Evolutionary conservation across 2,329 filamentous ascomycete genomes (phyloP), one percentile per base, ranked within the genome.

Genomic region (Verticillium zaregamsianum): DNA sequence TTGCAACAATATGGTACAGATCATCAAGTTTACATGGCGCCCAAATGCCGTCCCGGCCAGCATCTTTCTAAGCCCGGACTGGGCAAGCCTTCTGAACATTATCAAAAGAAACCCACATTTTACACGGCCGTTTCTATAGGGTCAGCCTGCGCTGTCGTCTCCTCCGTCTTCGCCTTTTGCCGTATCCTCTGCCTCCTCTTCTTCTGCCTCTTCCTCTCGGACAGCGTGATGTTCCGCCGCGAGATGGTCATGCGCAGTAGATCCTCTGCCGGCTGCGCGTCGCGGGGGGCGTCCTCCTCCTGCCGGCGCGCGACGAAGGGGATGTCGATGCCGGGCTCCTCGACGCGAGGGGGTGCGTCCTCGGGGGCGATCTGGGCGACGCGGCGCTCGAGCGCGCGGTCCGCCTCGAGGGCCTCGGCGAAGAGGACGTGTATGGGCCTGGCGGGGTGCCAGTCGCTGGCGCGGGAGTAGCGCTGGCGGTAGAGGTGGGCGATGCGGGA

Each of bases 351-450:
- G n/a, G 40, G 40, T 3, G 7, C 40, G 20, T 23, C n/a, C 9
- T 49, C 40, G 40, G 20, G n/a, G 8, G 23, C 37, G 33, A 35
- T 35, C 33, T 33, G 5, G 9, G 25, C 40, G 23, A 5, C 23
- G 35, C 23, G 33, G 7, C 9, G 15, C 23, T 59, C 35, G 25
- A 66, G 61, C 5, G 20, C 25, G 8, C 32, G 57, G 57, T 66
- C 64, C 11, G 52, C 56, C 6, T 55, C 63, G 32, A 54, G 55
- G 3, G 60, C 58, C 11, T 20, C 20, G 12, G 35, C 39, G n/a
- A 66, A 56, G 31, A 62, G 39, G 35, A 56, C 35, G 55, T 66
- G 57, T 15, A 66, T 56, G 11, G 64, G 61, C 17, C 33, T 8
- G 15, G 14, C 37, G 31, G 55, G 58, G 2, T 15, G 25, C 58